A percentile compares a stretch with the other conserved stretches of the same genome.
phyloP scores from a whole-genome alignment of 139 green algal species.

The Picochlorum sp. region DNA sequence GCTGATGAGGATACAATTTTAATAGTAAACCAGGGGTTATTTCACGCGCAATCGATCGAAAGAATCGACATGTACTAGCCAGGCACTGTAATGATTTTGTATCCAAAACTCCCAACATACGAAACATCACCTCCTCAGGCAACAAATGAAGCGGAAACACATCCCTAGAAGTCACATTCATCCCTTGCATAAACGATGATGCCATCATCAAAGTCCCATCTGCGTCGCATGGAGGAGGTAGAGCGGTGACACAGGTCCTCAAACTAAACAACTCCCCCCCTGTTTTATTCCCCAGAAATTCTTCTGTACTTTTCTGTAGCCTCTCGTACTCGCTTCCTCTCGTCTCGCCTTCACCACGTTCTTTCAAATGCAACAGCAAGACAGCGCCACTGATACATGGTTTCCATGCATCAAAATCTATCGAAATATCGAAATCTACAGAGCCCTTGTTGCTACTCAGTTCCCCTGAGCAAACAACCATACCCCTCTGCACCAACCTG shows the following conservation, averaged over 20 bases:
- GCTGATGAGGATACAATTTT: conserved; percentile 54
- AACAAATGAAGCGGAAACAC: not conserved
- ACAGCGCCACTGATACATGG: not conserved
- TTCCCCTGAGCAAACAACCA: not conserved
- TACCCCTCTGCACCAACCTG: not conserved
- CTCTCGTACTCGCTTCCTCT: not conserved
- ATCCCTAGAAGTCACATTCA: not conserved
- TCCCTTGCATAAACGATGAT: not conserved
- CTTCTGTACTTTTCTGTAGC: not conserved
- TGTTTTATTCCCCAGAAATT: not conserved
- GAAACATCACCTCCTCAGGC: not conserved
- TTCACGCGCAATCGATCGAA: conserved; percentile 24
- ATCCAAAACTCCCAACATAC: conserved; percentile 21
- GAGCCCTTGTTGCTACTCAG: not conserved
- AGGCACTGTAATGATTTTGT: conserved; percentile 19
- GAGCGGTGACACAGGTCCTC: not conserved
- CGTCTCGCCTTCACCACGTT: not conserved
- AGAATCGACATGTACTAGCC: conserved; percentile 24
- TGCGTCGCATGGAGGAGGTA: not conserved
- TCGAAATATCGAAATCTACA: not conserved
- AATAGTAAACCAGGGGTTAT: conserved; percentile 46
- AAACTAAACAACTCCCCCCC: not conserved
- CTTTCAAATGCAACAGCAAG: not conserved
- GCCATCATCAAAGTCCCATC: not conserved
- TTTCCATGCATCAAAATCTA: not conserved